These are phyloP conservation scores for Pichia rugopelliculosa DNA, from an alignment of 805 yeast species.

Conservation along the genomic window DNA sequence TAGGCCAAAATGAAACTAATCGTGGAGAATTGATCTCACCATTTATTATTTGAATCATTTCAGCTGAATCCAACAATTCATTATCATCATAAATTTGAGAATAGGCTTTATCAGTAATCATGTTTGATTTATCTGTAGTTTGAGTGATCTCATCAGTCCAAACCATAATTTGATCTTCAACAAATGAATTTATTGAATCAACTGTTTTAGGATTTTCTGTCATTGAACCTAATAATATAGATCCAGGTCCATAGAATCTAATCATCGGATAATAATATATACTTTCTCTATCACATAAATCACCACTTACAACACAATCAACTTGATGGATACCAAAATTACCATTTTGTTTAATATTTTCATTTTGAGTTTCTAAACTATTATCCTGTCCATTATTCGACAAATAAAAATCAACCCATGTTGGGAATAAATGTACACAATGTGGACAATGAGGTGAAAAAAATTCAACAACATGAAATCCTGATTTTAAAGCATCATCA, in stretches of 20 bases:
- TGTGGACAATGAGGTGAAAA: conserved; percentile 86
- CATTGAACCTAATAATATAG: conserved; percentile 35
- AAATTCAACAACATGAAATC: conserved; percentile 75
- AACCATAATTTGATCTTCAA: conserved; percentile 40
- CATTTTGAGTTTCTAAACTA: conserved; percentile 36
- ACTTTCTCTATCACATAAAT: conserved; percentile 64
- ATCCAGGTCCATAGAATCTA: conserved; percentile 56
- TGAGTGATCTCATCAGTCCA: conserved; percentile 38
- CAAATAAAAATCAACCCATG: conserved; percentile 64
- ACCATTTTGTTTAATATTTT: conserved; percentile 34
- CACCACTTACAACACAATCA: conserved; percentile 81
- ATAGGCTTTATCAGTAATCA: neutral
- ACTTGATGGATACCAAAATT: conserved; percentile 45
- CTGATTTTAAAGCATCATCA: conserved; percentile 39
- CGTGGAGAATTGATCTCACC: conserved; percentile 45
- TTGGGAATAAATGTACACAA: conserved; percentile 73
- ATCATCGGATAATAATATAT: conserved; percentile 65
- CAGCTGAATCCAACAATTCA: conserved; percentile 23
- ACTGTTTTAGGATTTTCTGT: conserved; percentile 36
- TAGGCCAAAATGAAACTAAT: conserved; percentile 62
- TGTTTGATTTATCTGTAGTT: conserved; percentile 15
- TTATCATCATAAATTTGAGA: neutral
- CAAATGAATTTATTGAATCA: conserved; percentile 44
- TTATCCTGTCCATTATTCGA: conserved; percentile 42
- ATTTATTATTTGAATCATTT: conserved; percentile 40